phyloP scores from a whole-genome alignment of 1,284 basidiomycete species.

The Cryptococcus hybrid region DNA sequence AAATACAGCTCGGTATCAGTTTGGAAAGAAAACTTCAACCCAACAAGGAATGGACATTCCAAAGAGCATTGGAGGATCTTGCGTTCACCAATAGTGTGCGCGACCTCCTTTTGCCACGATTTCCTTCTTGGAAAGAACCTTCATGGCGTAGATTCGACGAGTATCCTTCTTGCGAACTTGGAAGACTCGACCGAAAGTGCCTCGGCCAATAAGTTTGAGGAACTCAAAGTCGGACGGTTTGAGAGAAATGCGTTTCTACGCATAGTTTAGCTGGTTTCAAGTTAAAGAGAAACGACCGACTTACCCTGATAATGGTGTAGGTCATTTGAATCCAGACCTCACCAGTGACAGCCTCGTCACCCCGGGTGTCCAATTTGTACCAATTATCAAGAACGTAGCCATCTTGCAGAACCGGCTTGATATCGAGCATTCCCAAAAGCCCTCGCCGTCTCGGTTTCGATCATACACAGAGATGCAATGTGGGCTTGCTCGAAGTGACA shows the following conservation, averaged over 20 bases:
- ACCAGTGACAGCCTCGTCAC: constrained; percentile 78
- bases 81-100: constrained; percentile 98
- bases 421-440: constrained; percentile 89
- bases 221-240: constrained; percentile 96
- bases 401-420: constrained; percentile 84
- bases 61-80: constrained; percentile 95
- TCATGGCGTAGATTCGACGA: constrained; percentile 99
- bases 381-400: constrained; percentile 96
- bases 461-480: constrained; percentile 91
- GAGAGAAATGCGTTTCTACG: constrained; percentile 72
- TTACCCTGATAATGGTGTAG: constrained; percentile 84
- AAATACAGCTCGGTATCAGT: constrained; percentile 94
- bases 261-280: constrained; percentile 2
- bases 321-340: constrained; percentile 94
- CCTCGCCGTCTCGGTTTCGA: constrained; percentile 74
- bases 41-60: constrained; percentile 96
- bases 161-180: constrained; percentile 98
- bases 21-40: constrained; percentile 98
- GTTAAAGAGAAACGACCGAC: constrained; percentile 37
- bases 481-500: constrained; percentile 86
- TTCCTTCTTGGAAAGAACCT: constrained; percentile 97
- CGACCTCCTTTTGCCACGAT: constrained; percentile 99
- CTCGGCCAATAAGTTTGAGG: constrained; percentile 96
- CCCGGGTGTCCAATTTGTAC: constrained; percentile 77
- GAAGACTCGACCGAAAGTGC: constrained; percentile 99